Evolutionary conservation across 768 basidiomycete genomes (phyloP).

Genomic region (Hygrocybe punicea): DNA sequence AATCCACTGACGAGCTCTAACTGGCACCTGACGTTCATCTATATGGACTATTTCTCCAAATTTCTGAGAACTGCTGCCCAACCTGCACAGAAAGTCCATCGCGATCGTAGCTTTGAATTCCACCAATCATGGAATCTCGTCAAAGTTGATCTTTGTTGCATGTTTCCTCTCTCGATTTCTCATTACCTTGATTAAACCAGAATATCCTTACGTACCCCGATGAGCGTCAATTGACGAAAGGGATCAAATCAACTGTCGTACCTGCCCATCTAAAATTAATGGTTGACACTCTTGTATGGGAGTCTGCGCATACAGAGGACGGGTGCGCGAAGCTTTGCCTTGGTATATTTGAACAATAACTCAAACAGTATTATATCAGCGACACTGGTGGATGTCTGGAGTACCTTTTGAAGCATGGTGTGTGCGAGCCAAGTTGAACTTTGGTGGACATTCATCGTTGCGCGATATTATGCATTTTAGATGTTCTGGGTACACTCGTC

Average conservation of each 20-base stretch:
- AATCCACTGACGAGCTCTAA: too few species aligned
- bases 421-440: conserved; percentile 12
- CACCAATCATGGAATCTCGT: conserved; percentile 70
- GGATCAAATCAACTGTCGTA: conserved; percentile 79
- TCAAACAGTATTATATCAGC: conserved; percentile 39
- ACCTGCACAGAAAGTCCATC: conserved; percentile 45
- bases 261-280: conserved; percentile 72
- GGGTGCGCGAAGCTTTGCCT: conserved; percentile 54
- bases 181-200: conserved; percentile 38
- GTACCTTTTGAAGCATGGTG: conserved; percentile 86
- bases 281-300: conserved; percentile 83
- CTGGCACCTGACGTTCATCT: too few species aligned
- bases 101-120: conserved; percentile 73
- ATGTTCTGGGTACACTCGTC: conserved; percentile 81
- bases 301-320: conserved; percentile 80
- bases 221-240: conserved; percentile 79
- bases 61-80: conserved; percentile 54
- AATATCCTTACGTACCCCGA: conserved; percentile 83
- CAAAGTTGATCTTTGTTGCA: conserved; percentile 46
- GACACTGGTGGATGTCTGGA: conserved; percentile 87
- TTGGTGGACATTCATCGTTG: conserved; percentile 3
- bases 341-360: not conserved
- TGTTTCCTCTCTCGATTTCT: not conserved
- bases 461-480: conserved; percentile 36
- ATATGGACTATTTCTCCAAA: conserved; percentile 78